These are phyloP conservation scores for Trametes cingulata DNA, from an alignment of 768 basidiomycete species.

Conservation along the genomic window DNA sequence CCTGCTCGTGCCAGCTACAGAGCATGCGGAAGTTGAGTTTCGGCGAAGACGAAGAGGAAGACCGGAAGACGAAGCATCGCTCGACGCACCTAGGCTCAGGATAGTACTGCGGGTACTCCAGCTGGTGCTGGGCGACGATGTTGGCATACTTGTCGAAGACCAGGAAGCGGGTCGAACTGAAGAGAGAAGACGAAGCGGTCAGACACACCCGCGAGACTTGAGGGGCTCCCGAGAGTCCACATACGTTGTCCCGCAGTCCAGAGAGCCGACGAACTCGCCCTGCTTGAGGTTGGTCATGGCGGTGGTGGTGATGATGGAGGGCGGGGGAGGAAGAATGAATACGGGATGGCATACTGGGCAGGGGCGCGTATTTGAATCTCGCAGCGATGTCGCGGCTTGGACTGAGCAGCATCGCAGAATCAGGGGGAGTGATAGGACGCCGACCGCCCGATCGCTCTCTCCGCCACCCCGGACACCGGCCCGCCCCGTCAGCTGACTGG, in stretches of 20 bases:
- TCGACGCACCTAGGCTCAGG: slow-evolving; percentile 71
- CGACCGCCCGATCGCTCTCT: not conserved
- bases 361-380: slow-evolving; percentile 16
- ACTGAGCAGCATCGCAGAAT: slow-evolving; percentile 2
- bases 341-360: not conserved
- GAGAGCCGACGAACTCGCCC: slow-evolving; percentile 85
- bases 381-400: not conserved
- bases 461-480: slow-evolving; percentile 3
- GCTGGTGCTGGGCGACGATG: slow-evolving; percentile 85
- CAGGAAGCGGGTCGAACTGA: slow-evolving; percentile 88
- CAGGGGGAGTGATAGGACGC: slow-evolving; percentile 9
- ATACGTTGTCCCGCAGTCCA: slow-evolving; percentile 95
- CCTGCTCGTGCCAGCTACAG: slow-evolving; percentile 92
- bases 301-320: not conserved
- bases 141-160: slow-evolving; percentile 86
- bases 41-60: no score
- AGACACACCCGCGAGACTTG: not conserved
- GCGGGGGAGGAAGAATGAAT: not conserved
- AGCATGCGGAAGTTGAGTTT: not conserved
- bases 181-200: not conserved
- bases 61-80: not conserved
- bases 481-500: slow-evolving; percentile 17
- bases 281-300: slow-evolving; percentile 47
- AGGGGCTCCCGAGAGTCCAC: slow-evolving; percentile 29
- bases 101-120: slow-evolving; percentile 94